Evolutionary conservation across 106 monocot genomes (phyloP), one percentile per base, ranked within the genome.

Genomic region (Acorus calamus): DNA sequence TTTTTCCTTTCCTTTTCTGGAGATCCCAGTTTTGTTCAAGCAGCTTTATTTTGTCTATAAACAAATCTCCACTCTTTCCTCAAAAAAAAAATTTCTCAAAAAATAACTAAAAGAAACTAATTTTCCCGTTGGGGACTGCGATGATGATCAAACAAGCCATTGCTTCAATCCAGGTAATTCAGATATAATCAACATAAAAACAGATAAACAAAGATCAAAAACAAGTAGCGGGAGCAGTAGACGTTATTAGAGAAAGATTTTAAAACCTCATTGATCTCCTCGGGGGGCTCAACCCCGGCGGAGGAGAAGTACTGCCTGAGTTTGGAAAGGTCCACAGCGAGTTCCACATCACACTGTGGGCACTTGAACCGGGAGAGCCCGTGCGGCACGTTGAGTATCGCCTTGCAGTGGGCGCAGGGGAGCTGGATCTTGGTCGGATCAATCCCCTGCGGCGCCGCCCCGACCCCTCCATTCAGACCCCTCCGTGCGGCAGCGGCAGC

Each of bases 401-500:
- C 91, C 76, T 83, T 87, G 83, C 98, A 98, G 4, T 80, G 64
- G 50, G 91, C 90, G 69, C 98, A 98, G 41, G 98, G 98, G n/a
- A 98, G 83, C 78, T 98, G 98, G 83, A 98, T 83, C 79, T 98
- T 98, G 41, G 88, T 83, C 55, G 91, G 98, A 78, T 98, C 98
- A 57, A 98, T 83, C 50, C 98, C 98, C 74, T 88, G 87, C 2
- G 94, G 84, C 46, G 51, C 42, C 61, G 48, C 49, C 13, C 11
- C 11, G 64, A 41, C 58, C 52, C 7, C 43, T 52, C 5, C 54
- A 54, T 52, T 10, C 13, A 3, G 3, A 48, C 42, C 52, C 47
- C 7, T 3, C 47, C n/a, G 7, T 3, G 62, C 7, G 45, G 62
- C n/a, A 7, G 62, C 43, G 4, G 59, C 12, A 45, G 47, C 13